Evolutionary conservation across 352 stramenopile species (phyloP), one percentile per base, ranked within the genome.

Genomic region (Phytophthora foliorum): DNA sequence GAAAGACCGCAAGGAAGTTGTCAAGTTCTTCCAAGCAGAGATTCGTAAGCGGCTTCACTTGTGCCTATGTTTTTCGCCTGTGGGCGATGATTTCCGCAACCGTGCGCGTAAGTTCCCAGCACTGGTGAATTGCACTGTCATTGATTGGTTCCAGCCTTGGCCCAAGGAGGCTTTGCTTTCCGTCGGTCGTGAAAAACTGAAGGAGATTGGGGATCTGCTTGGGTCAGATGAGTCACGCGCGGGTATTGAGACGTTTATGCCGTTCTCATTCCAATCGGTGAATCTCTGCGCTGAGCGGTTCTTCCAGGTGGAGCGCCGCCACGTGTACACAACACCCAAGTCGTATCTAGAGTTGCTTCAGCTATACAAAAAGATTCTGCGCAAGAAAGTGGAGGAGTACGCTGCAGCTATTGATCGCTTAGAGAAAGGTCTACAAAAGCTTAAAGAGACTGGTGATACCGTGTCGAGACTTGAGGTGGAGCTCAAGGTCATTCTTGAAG

Each of bases 321-420:
- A 97, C 31, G 95, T 99, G 55, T 98, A 98, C 79, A 98, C 94
- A 19, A 98, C 95, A 2, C 95, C 95, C 3, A 98, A 98, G 75
- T 98, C 92, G n/a, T 98, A 98, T 67, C 59, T 98, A 19, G 94
- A 98, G 65, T 63, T 98, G 31, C 80, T 98, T 36, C 97, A 98
- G 65, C 68, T 98, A 38, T 98, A 98, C 87, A 96, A 95, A 58
- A 95, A 97, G 51, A 95, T 98, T 57, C 72, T 98, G 10, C 79
- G 89, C 17, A 98, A 98, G 75, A 95, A 97, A 57, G 83, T 97
- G 14, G 89, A 91, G 34, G 94, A 98, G 55, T 95, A 97, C 46
- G 87, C 85, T 19, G 82, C 77, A 22, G 91, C 88, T 7, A 98
- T 98, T 50, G 87, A 97, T 66, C 92, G 95, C 13, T 71, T 98